Evolutionary conservation across 2,329 filamentous ascomycete species (phyloP).

Genomic region (Sclerotinia spermophila): DNA sequence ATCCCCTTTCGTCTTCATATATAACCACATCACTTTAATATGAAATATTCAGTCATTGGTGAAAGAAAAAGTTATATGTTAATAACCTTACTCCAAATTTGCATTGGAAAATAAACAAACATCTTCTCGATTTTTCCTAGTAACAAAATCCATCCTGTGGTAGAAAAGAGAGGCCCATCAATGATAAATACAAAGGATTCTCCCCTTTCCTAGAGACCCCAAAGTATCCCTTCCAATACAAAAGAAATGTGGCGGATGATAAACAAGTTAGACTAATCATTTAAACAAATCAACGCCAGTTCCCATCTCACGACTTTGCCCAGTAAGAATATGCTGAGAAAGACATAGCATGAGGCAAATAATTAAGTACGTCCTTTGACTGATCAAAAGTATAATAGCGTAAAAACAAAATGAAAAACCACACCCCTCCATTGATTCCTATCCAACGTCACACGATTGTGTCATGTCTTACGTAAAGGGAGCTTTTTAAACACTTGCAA

Average conservation of each 20-base stretch:
- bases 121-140: neutral
- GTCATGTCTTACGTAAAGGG: constrained; percentile 9
- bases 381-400: constrained; percentile 14
- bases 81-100: neutral
- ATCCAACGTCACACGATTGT: constrained; percentile 6
- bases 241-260: constrained; percentile 1
- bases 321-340: neutral
- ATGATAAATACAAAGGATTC: constrained; percentile 14
- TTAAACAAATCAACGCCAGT: constrained; percentile 7
- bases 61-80: neutral
- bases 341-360: constrained; percentile 6
- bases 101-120: neutral
- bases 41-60: neutral
- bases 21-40: neutral
- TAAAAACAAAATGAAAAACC: constrained; percentile 5
- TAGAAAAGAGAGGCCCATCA: neutral
- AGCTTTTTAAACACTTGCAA: constrained; percentile 13
- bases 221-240: neutral
- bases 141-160: neutral
- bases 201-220: neutral
- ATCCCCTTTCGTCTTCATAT: neutral
- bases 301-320: constrained; percentile 5
- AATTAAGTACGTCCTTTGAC: constrained; percentile 13
- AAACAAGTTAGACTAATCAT: constrained; percentile 10
- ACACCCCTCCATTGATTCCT: constrained; percentile 1